Evolutionary conservation across 1,284 basidiomycete genomes (phyloP), one percentile per base, ranked within the genome.

Genomic region (Cerrena zonata): DNA sequence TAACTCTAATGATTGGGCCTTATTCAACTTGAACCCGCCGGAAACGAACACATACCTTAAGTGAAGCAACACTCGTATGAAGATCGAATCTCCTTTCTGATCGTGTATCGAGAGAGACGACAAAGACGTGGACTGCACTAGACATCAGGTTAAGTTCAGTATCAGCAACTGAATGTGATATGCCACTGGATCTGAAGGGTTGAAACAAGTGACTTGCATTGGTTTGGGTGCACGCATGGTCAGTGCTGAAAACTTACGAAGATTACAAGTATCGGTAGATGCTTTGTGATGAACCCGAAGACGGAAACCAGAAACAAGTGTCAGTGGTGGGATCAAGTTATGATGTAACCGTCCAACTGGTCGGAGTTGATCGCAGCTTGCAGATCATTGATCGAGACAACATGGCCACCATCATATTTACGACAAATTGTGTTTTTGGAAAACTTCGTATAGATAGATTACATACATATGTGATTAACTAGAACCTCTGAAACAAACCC

Each of bases 41-140:
- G 15, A 21, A 19, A 40, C 12, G 10, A 43, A 39, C 19, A 43
- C 53, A 45, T 49, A 90, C 90, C 80, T 94, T 94, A 59, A 95
- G 82, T 59, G 88, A 79, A 26, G 75, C 75, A 50, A 95, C 73
- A 0, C 89, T 87, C 34, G 83, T 69, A 58, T 82, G 78, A 10
- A 82, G 78, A 58, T 92, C 88, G 59, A 91, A 80, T 1, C 86
- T 78, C 46, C 93, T 79, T 69, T 96, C 93, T 0, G 89, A 91
- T 56, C 82, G 84, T 1, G 91, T 94, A 59, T 94, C 90, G 7
- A 84, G 84, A 2, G 92, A 95, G n/a, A 78, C 66, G 12, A 95
- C 84, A 59, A 85, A 91, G 44, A 94, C 71, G 52, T 78, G 84
- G 40, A 91, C 73, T 52, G 76, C 69, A 54, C 69, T 69, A 36